Base-by-base conservation (phyloP, 1,139 yeast species). In the Trichomonascaceae sp. region DNA sequence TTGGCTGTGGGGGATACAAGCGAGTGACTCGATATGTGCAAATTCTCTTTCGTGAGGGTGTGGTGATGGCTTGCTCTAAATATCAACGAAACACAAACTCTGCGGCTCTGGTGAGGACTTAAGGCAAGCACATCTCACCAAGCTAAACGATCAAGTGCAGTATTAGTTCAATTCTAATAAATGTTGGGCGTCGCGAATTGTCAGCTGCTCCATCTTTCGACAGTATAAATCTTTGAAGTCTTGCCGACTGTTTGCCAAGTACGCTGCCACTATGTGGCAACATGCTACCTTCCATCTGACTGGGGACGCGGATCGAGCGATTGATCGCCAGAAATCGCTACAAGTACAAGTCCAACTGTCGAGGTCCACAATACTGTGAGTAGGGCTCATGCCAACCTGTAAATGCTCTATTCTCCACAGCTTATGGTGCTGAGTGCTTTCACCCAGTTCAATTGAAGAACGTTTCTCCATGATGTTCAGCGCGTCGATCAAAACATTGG, bases 401-500 rank as follows among this genome's bases (percentile, higher is more conserved):
- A n/a, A n/a, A n/a, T n/a, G n/a, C n/a, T n/a, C n/a, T n/a, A n/a
- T n/a, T n/a, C 37, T 28, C 1, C 25, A 18, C 3, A 30, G 32
- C 9, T 20, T 29, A 5, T 17, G 26, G 15, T 30, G 29, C 13
- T 30, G 26, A 1, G 5, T 14, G 38, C 43, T 43, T 9, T 29
- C 27, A 25, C 26, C 25, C 9, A 39, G 38, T 28, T 29, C 29
- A 27, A 41, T 40, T 4, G 33, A n/a, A n/a, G n/a, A n/a, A n/a
- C n/a, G n/a, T n/a, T n/a, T 27, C 26, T 49, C 52, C 3, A 50
- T 37, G 14, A 40, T 30, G 15, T 43, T 44, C 25, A 50, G 20
- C 2, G 52, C 51, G n/a, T 30, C 35, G 11, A 41, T 33, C 11
- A 50, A 36, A 13, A 34, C 28, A 5, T 42, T 37, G 1, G 54